Evolutionary conservation across 805 yeast species (phyloP).

Genomic region (Metschnikowia bowlesiae): DNA sequence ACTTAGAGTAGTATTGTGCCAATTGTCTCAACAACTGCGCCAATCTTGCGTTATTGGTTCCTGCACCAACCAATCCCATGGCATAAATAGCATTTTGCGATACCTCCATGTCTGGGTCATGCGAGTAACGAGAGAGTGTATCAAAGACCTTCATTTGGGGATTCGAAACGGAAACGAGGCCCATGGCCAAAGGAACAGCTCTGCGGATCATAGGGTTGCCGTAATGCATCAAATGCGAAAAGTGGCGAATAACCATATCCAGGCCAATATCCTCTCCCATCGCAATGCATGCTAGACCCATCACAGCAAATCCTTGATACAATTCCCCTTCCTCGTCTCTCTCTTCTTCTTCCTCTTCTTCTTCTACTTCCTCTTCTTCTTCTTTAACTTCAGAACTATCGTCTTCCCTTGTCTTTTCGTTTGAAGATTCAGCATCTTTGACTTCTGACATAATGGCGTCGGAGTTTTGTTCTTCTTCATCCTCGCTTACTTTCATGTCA

Average conservation of each 20-base stretch:
- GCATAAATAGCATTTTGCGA: slow-evolving; percentile 93
- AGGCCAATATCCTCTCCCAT: slow-evolving; percentile 98
- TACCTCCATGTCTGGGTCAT: slow-evolving; percentile 90
- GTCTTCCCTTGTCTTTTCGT: slow-evolving; percentile 17
- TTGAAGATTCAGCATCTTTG: slow-evolving; percentile 25
- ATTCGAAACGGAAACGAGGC: slow-evolving; percentile 84
- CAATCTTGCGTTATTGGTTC: slow-evolving; percentile 96
- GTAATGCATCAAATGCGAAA: slow-evolving; percentile 96
- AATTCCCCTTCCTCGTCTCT: slow-evolving; percentile 49
- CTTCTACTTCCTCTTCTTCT: slow-evolving; percentile 24
- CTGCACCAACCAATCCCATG: slow-evolving; percentile 98
- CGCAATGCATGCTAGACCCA: slow-evolving; percentile 91
- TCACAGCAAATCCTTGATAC: slow-evolving; percentile 82
- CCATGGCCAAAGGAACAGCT: slow-evolving; percentile 98
- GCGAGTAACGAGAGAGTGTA: slow-evolving; percentile 92
- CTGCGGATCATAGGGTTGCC: slow-evolving; percentile 88
- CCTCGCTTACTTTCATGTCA: slow-evolving; percentile 49
- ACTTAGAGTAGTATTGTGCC: slow-evolving; percentile 88
- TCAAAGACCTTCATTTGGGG: slow-evolving; percentile 98
- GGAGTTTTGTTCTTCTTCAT: slow-evolving; percentile 20
- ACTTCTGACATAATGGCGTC: slow-evolving; percentile 24
- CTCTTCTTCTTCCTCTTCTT: slow-evolving; percentile 25
- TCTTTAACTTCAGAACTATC: slow-evolving; percentile 6
- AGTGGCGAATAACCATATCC: slow-evolving; percentile 95
- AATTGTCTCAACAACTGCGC: slow-evolving; percentile 94